phyloP scores from a whole-genome alignment of 2,329 filamentous ascomycete species.

The Grosmannia penicillata region DNA sequence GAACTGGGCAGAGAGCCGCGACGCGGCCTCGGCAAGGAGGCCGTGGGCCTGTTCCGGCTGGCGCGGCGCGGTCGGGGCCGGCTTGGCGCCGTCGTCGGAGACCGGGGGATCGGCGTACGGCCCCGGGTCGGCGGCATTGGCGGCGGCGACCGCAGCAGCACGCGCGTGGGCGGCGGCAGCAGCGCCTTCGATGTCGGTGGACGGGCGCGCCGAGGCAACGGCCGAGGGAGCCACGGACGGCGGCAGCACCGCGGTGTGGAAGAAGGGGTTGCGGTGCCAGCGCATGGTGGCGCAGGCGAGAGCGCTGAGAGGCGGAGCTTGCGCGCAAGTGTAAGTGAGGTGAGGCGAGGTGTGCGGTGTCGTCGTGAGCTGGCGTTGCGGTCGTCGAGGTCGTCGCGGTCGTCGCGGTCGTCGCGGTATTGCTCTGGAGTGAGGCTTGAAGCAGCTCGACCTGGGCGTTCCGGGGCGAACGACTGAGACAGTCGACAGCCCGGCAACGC shows the following conservation, averaged over 20 bases:
- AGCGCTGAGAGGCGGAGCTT: neutral
- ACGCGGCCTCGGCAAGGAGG: constrained; percentile 8
- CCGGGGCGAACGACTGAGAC: too few species aligned
- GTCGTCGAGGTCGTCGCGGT: too few species aligned
- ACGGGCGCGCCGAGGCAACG: constrained; percentile 6
- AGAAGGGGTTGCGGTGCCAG: constrained; percentile 13
- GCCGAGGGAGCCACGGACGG: constrained; percentile 10
- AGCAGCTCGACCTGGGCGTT: too few species aligned
- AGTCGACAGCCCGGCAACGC: too few species aligned
- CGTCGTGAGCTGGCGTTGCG: neutral
- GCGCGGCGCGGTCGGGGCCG: neutral
- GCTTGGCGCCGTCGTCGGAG: neutral
- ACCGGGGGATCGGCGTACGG: neutral
- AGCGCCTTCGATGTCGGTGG: constrained; percentile 8
- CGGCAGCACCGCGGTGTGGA: constrained; percentile 11
- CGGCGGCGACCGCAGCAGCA: neutral
- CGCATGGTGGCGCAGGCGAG: constrained; percentile 5
- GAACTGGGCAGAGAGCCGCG: constrained; percentile 2
- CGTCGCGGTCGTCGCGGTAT: too few species aligned
- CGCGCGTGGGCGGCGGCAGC: constrained; percentile 2
- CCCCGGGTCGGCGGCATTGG: neutral
- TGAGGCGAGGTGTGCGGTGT: too few species aligned
- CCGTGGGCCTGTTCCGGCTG: neutral
- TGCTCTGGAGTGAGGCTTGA: too few species aligned
- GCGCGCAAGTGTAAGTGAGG: neutral